Conservation (phyloP, 2,329 filamentous ascomycete genomes). For the Talaromyces verruculosus region DNA sequence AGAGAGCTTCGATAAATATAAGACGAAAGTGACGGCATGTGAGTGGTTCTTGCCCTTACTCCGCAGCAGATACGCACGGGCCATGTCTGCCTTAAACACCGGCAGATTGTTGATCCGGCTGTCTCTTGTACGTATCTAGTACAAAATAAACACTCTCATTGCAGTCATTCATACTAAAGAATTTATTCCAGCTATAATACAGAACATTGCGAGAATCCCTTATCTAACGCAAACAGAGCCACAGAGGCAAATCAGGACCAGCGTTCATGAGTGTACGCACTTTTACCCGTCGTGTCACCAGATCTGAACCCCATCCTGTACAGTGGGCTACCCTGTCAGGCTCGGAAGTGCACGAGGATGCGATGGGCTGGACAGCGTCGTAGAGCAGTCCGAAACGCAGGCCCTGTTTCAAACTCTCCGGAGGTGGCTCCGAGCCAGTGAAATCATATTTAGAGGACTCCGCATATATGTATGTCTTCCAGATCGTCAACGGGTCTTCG, state of each 20-base stretch:
- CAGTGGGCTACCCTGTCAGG: not conserved
- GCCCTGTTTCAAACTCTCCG: not conserved
- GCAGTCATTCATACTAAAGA: not conserved
- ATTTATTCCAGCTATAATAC: not conserved
- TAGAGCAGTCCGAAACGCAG: not conserved
- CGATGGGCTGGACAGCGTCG: not conserved
- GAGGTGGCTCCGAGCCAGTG: not conserved
- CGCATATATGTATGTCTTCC: not conserved
- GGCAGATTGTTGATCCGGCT: not conserved
- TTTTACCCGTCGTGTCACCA: not conserved
- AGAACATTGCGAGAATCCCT: not conserved
- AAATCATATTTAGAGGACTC: not conserved
- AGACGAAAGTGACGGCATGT: constrained; percentile 1
- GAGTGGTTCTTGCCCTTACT: not conserved
- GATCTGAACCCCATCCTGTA: not conserved
- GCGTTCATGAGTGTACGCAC: too few species aligned
- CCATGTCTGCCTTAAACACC: not conserved
- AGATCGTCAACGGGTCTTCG: not conserved
- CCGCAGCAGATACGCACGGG: constrained; percentile 7
- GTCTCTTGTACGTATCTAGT: not conserved
- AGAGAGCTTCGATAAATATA: not conserved
- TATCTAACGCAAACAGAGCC: not conserved
- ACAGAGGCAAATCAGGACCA: not conserved
- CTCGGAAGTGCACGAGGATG: not conserved
- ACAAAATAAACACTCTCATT: too few species aligned